phyloP scores from a whole-genome alignment of 2,329 filamentous ascomycete species.

The Aspergillus caelatus region DNA sequence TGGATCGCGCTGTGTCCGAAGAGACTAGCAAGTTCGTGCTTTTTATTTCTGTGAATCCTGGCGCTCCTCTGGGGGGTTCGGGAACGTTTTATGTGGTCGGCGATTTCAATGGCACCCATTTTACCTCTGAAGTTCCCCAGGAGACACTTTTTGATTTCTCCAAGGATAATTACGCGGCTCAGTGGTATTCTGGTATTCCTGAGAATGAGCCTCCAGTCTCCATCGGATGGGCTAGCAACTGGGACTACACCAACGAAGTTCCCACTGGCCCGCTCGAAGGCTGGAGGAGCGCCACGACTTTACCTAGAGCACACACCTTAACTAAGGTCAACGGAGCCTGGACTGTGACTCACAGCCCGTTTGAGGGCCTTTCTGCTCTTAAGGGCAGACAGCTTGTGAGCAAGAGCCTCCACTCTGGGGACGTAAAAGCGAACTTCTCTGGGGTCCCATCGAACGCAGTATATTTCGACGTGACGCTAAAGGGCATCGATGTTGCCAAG shows the following conservation, averaged over 20 bases:
- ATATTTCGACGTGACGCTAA: constrained; percentile 59
- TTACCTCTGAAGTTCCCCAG: constrained; percentile 25
- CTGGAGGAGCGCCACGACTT: constrained; percentile 57
- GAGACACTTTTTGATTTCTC: constrained; percentile 32
- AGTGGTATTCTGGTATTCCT: constrained; percentile 56
- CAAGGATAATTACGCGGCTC: constrained; percentile 50
- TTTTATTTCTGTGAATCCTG: constrained; percentile 35
- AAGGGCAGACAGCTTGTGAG: constrained; percentile 40
- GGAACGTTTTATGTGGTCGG: constrained; percentile 52
- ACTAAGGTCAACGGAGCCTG: constrained; percentile 55
- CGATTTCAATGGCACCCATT: constrained; percentile 62
- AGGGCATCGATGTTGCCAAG: constrained; percentile 38
- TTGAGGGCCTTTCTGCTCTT: constrained; percentile 51
- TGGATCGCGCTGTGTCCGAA: constrained; percentile 29
- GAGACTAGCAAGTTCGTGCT: constrained; percentile 27
- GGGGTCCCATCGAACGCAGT: constrained; percentile 54
- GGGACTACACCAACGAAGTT: constrained; percentile 59
- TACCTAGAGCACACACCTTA: constrained; percentile 57
- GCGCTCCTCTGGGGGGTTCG: constrained; percentile 37
- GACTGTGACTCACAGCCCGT: constrained; percentile 54
- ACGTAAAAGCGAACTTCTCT: constrained; percentile 55
- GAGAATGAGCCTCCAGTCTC: constrained; percentile 47
- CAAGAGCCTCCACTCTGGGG: constrained; percentile 43
- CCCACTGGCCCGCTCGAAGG: constrained; percentile 57
- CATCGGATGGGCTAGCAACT: constrained; percentile 63